Conservation (phyloP, 495 filamentous ascomycete species). For the Penicillium argentinense region DNA sequence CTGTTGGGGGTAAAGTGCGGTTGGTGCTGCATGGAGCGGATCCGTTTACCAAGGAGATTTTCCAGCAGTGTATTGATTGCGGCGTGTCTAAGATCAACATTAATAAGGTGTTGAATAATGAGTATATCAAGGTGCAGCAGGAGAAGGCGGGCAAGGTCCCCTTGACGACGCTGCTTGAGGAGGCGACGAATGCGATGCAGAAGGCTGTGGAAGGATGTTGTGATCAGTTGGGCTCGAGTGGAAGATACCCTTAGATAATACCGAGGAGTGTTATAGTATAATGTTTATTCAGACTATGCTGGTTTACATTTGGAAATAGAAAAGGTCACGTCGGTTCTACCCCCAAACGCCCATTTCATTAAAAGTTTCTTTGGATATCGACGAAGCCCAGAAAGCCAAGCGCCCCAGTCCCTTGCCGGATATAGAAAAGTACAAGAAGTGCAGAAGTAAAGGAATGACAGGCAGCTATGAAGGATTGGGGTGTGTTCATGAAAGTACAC, state of each 20-base stretch:
- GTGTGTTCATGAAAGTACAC: neutral
- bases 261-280: too few relatives aligned
- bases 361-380: constrained; percentile 23
- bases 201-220: constrained; percentile 72
- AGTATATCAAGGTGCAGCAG: constrained; percentile 62
- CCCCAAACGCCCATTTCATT: constrained; percentile 14
- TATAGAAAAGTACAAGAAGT: constrained; percentile 12
- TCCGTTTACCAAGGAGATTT: constrained; percentile 68
- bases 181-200: constrained; percentile 72
- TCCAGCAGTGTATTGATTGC: constrained; percentile 63
- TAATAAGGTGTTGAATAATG: constrained; percentile 77
- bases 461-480: neutral
- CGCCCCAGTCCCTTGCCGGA: constrained; percentile 6
- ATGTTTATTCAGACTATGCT: too few relatives aligned
- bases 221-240: constrained; percentile 66
- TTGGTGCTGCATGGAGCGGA: constrained; percentile 80
- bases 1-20: constrained; percentile 60
- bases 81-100: constrained; percentile 81
- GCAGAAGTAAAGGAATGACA: neutral
- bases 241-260: constrained; percentile 51
- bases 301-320: constrained; percentile 1
- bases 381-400: constrained; percentile 11
- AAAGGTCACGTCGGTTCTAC: neutral
- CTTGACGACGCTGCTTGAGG: constrained; percentile 70
- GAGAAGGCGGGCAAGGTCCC: constrained; percentile 66